Conservation (phyloP, 2,329 filamentous ascomycete genomes). For the Diaporthe ampelina region DNA sequence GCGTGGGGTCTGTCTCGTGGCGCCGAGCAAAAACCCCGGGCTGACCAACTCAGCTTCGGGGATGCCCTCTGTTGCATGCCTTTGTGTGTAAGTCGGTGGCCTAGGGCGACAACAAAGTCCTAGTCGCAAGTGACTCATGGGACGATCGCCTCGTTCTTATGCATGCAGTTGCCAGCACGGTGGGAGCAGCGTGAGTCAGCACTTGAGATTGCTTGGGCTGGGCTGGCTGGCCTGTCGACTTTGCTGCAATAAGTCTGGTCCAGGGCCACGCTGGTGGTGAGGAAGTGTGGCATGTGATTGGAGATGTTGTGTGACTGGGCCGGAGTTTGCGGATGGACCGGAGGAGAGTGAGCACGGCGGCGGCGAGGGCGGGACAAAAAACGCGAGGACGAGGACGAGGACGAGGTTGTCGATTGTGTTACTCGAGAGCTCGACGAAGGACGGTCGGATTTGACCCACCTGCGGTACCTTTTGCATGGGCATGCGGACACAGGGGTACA, state of each 20-base stretch:
- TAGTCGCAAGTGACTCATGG: conserved; percentile 7
- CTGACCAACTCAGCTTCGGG: conserved; percentile 9
- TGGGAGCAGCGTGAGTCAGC: conserved; percentile 28
- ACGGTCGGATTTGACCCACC: neutral
- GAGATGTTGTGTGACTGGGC: neutral
- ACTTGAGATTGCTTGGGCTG: neutral
- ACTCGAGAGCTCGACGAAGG: neutral
- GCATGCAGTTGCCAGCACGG: neutral
- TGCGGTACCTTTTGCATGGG: neutral
- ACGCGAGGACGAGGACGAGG: conserved; percentile 3
- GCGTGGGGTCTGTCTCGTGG: conserved; percentile 6
- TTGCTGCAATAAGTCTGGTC: neutral
- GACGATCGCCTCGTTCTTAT: neutral
- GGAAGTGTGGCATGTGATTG: conserved; percentile 2
- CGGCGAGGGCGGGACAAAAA: conserved; percentile 19
- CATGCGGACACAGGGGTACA: neutral
- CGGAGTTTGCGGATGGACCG: conserved; percentile 25
- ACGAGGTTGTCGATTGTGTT: neutral
- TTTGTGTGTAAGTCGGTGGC: neutral
- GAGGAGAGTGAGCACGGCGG: conserved; percentile 16
- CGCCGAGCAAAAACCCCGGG: conserved; percentile 19
- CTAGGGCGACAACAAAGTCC: neutral
- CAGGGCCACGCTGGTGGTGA: neutral
- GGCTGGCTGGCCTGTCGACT: neutral
- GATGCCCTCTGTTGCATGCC: neutral